phyloP scores from a whole-genome alignment of 2,329 filamentous ascomycete genomes.

The Neophaeococcomyces mojaviensis region DNA sequence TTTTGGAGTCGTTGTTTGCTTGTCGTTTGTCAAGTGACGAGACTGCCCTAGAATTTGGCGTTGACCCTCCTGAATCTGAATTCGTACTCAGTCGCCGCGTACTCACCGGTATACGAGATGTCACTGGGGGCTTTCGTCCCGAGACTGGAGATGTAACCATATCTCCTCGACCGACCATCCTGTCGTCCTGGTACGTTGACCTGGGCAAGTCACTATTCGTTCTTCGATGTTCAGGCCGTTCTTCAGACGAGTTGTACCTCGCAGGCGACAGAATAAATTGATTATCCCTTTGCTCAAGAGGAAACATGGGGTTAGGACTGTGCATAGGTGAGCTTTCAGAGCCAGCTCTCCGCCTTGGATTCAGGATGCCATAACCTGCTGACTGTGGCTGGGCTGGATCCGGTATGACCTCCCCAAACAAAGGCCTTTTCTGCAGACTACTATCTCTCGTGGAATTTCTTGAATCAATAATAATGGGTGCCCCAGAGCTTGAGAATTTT shows the following conservation, averaged over 20 bases:
- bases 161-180: not conserved
- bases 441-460: not conserved
- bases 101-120: conserved; percentile 40
- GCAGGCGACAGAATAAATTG: conserved; percentile 1
- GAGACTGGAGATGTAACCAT: not conserved
- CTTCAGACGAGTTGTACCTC: not conserved
- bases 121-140: conserved; percentile 17
- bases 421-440: conserved; percentile 5
- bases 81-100: conserved; percentile 33
- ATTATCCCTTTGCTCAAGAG: conserved; percentile 9
- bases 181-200: conserved; percentile 1
- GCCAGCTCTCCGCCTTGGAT: conserved; percentile 50
- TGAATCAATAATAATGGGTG: conserved; percentile 13
- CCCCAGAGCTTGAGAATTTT: not conserved
- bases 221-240: conserved; percentile 14
- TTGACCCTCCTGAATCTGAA: conserved; percentile 35
- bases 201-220: conserved; percentile 19
- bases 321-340: conserved; percentile 61
- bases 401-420: conserved; percentile 70
- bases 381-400: conserved; percentile 31
- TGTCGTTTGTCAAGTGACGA: conserved; percentile 29
- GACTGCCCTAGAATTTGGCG: conserved; percentile 26
- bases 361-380: conserved; percentile 54
- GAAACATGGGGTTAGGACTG: conserved; percentile 40
- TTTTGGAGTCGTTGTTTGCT: conserved; percentile 26